Conservation (phyloP, 78 protist genomes). For the Dictyostelium capitatum region DNA sequence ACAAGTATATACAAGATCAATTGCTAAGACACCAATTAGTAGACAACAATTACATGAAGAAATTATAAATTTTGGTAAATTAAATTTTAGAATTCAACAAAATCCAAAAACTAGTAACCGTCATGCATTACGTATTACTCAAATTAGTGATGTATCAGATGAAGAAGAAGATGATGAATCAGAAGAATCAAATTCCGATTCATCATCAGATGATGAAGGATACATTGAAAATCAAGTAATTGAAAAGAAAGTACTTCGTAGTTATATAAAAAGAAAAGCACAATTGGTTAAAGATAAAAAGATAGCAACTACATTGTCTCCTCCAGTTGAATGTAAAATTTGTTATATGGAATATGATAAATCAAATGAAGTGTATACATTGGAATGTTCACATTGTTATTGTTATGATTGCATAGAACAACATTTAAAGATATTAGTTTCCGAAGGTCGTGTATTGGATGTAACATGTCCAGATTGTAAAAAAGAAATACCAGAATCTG, state of each 20-base stretch:
- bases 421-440: conserved; percentile 18
- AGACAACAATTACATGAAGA: conserved; percentile 21
- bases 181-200: not conserved
- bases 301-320: not conserved
- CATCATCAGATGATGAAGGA: not conserved
- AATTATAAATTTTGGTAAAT: not conserved
- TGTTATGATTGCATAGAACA: conserved; percentile 48
- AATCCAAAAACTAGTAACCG: not conserved
- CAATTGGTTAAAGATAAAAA: not conserved
- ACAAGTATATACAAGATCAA: not conserved
- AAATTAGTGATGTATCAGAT: not conserved
- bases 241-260: not conserved
- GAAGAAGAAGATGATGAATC: not conserved
- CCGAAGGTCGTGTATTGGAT: conserved; percentile 63
- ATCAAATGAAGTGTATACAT: conserved; percentile 46
- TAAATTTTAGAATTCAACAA: not conserved
- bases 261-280: not conserved
- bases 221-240: not conserved
- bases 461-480: conserved; percentile 43
- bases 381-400: conserved; percentile 45
- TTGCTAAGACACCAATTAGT: not conserved
- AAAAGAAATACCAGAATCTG: conserved; percentile 38
- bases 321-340: conserved; percentile 68
- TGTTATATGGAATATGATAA: conserved; percentile 53
- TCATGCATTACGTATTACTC: no score